These are phyloP conservation scores for Aspergillus biplanus DNA, from an alignment of 495 filamentous ascomycete species.

Conservation along the genomic window DNA sequence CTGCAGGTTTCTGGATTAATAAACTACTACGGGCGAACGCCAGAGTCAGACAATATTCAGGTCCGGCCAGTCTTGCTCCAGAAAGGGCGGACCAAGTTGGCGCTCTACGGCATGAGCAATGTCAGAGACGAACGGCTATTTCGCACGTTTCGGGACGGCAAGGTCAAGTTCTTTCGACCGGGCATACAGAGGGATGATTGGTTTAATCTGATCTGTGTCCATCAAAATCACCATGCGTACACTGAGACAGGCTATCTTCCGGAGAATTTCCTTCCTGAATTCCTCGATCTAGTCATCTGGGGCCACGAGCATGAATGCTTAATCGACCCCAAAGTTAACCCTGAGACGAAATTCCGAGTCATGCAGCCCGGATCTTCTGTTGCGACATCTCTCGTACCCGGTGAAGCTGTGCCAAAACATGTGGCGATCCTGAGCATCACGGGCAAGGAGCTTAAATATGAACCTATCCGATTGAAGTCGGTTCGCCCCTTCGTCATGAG, in stretches of 20 bases:
- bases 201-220: slow-evolving; percentile 95
- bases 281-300: slow-evolving; percentile 92
- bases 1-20: slow-evolving; percentile 88
- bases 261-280: slow-evolving; percentile 91
- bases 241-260: slow-evolving; percentile 89
- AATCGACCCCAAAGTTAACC: slow-evolving; percentile 79
- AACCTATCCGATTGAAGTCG: slow-evolving; percentile 81
- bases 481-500: slow-evolving; percentile 89
- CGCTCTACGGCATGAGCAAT: slow-evolving; percentile 95
- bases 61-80: slow-evolving; percentile 91
- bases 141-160: slow-evolving; percentile 88
- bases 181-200: slow-evolving; percentile 83
- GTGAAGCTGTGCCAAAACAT: slow-evolving; percentile 91
- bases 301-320: slow-evolving; percentile 98
- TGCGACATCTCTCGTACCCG: slow-evolving; percentile 86
- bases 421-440: slow-evolving; percentile 84
- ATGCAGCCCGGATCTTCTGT: slow-evolving; percentile 98
- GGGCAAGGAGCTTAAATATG: slow-evolving; percentile 78
- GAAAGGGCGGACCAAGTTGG: slow-evolving; percentile 92
- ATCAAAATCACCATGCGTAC: slow-evolving; percentile 94
- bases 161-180: slow-evolving; percentile 91
- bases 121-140: slow-evolving; percentile 94
- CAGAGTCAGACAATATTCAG: slow-evolving; percentile 88
- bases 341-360: slow-evolving; percentile 87
- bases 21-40: slow-evolving; percentile 94